Percentiles rank a stretch among this genome's conserved stretches.
phyloP scores from a whole-genome alignment of 2,329 filamentous ascomycete species.

The Fusarium nisikadoi region DNA sequence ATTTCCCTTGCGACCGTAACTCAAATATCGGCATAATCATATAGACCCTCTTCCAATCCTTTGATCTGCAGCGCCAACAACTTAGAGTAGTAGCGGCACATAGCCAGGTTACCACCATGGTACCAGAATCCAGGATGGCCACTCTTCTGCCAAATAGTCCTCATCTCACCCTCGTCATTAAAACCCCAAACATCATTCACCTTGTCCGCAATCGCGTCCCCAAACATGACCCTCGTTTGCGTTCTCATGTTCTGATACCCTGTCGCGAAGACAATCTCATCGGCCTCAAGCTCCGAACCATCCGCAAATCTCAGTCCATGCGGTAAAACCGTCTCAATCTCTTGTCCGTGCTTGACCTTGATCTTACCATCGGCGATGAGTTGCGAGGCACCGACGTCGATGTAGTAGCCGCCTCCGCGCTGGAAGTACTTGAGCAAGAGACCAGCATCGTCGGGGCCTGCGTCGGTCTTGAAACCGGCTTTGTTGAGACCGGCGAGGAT shows the following conservation, averaged over 20 bases:
- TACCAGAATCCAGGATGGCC: slow-evolving; percentile 75
- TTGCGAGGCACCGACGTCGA: slow-evolving; percentile 72
- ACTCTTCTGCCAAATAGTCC: slow-evolving; percentile 67
- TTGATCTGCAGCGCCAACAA: slow-evolving; percentile 65
- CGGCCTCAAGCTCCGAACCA: slow-evolving; percentile 66
- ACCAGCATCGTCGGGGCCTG: slow-evolving; percentile 66
- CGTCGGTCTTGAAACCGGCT: slow-evolving; percentile 70
- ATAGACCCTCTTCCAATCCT: slow-evolving; percentile 53
- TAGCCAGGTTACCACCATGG: slow-evolving; percentile 71
- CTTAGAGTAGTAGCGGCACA: slow-evolving; percentile 70
- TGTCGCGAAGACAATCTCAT: slow-evolving; percentile 72
- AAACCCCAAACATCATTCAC: slow-evolving; percentile 72
- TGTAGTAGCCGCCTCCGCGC: slow-evolving; percentile 75
- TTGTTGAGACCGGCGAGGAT: slow-evolving; percentile 58
- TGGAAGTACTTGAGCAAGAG: slow-evolving; percentile 72
- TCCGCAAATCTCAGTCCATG: slow-evolving; percentile 62
- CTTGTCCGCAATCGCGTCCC: slow-evolving; percentile 67
- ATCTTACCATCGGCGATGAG: slow-evolving; percentile 73
- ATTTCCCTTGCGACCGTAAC: fast-evolving
- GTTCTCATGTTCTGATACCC: slow-evolving; percentile 77
- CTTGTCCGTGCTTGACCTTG: slow-evolving; percentile 68
- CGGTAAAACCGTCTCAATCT: slow-evolving; percentile 62
- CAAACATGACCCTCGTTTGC: slow-evolving; percentile 69
- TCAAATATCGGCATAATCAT: slow-evolving; percentile 47
- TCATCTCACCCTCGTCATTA: slow-evolving; percentile 66